Evolutionary conservation across 345 rosid genomes (phyloP).

Genomic region (Rhodamnia rubescens): DNA sequence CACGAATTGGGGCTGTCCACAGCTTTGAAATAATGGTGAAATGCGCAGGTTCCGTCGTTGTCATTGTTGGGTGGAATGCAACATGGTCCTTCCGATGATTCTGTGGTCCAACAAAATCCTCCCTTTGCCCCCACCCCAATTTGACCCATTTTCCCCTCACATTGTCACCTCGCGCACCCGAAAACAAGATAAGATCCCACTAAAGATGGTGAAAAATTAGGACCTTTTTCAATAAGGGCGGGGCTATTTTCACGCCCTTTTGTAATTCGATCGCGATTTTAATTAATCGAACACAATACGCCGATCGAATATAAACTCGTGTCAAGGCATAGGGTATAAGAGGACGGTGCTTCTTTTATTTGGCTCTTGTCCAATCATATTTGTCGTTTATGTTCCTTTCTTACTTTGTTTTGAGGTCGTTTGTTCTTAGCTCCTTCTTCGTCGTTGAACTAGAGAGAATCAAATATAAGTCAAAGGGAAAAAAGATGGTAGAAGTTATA

Average conservation of each 20-base stretch:
- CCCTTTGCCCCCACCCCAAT: background rate
- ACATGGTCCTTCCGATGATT: background rate
- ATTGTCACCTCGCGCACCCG: background rate
- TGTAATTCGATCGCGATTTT: background rate
- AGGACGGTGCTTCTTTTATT: rapidly evolving
- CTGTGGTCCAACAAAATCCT: slow-evolving; percentile 9
- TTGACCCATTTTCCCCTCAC: background rate
- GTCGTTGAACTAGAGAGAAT: too few relatives aligned
- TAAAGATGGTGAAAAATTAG: background rate
- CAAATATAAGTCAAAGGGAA: too few relatives aligned
- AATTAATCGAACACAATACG: background rate
- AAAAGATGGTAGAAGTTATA: background rate
- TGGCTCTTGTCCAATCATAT: background rate
- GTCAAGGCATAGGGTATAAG: background rate
- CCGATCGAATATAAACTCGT: background rate
- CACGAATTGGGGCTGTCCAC: background rate
- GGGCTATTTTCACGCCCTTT: background rate
- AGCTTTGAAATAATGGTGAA: background rate
- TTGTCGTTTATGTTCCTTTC: background rate
- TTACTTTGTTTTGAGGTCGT: background rate
- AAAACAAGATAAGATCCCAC: background rate
- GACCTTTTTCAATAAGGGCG: background rate
- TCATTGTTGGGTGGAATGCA: slow-evolving; percentile 8
- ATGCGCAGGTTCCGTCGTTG: background rate
- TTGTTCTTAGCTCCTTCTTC: too few relatives aligned